Conservation (phyloP, 495 filamentous ascomycete genomes). For the Penicillium arizonense region DNA sequence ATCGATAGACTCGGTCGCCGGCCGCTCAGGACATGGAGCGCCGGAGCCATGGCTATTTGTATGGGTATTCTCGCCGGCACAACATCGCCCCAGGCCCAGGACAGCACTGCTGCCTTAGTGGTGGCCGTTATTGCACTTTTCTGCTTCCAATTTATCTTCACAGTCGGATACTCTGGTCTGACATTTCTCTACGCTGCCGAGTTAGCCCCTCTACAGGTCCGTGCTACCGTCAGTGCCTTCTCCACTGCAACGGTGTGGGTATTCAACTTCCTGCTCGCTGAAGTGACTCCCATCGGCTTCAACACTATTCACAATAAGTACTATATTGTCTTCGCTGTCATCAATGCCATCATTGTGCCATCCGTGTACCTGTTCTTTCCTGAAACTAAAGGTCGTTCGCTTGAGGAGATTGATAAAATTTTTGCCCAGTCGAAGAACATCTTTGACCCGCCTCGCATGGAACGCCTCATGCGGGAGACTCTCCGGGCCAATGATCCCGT, state of each 20-base stretch:
- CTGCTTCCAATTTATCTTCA: slow-evolving; percentile 43
- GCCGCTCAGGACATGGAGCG: slow-evolving; percentile 58
- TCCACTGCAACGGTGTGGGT: slow-evolving; percentile 62
- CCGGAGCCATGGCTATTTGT: slow-evolving; percentile 53
- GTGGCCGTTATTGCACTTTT: slow-evolving; percentile 42
- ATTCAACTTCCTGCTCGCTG: slow-evolving; percentile 44
- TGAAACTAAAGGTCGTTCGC: slow-evolving; percentile 56
- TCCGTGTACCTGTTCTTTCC: slow-evolving; percentile 59
- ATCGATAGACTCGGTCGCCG: slow-evolving; percentile 74
- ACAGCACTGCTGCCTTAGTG: slow-evolving; percentile 37
- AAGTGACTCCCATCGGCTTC: slow-evolving; percentile 46
- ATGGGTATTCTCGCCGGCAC: slow-evolving; percentile 60
- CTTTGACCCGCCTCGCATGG: slow-evolving; percentile 29
- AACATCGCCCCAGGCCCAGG: slow-evolving; percentile 24
- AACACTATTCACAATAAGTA: slow-evolving; percentile 42
- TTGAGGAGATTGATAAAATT: slow-evolving; percentile 76
- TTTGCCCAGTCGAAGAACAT: slow-evolving; percentile 41
- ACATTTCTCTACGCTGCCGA: slow-evolving; percentile 64
- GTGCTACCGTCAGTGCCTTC: slow-evolving; percentile 66
- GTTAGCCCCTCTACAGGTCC: slow-evolving; percentile 64
- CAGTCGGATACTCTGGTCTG: slow-evolving; percentile 60
- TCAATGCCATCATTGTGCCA: slow-evolving; percentile 46
- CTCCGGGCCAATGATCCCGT: neutral
- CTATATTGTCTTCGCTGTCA: slow-evolving; percentile 48
- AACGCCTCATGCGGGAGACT: slow-evolving; percentile 20